Evolutionary conservation across 805 yeast genomes (phyloP).

Genomic region (Wickerhamiella siamensis): DNA sequence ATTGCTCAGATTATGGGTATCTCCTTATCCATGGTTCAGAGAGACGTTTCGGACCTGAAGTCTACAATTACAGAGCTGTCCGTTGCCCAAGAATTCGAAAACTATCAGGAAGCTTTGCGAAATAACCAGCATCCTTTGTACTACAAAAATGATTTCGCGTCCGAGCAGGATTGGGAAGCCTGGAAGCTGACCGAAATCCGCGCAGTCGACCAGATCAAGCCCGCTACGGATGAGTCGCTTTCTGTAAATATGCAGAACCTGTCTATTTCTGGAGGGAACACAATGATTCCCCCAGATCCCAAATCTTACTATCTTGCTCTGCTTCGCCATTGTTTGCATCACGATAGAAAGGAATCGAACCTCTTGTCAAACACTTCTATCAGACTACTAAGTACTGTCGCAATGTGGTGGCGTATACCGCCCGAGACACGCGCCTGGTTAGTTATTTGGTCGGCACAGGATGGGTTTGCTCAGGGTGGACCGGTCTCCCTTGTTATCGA

Average conservation of each 20-base stretch:
- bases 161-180: constrained; percentile 22
- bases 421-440: constrained; percentile 6
- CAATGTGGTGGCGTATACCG: constrained; percentile 43
- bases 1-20: constrained; percentile 37
- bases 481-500: constrained; percentile 2
- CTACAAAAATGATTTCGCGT: constrained; percentile 27
- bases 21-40: constrained; percentile 37
- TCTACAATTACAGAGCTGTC: constrained; percentile 27
- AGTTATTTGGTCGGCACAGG: constrained; percentile 4
- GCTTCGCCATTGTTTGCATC: constrained; percentile 30
- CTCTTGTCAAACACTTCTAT: constrained; percentile 32
- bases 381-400: constrained; percentile 32
- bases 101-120: constrained; percentile 14
- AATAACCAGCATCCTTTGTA: constrained; percentile 24
- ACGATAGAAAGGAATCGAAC: constrained; percentile 15
- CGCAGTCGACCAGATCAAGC: constrained; percentile 15
- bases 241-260: neutral
- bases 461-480: neutral
- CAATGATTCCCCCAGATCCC: constrained; percentile 31
- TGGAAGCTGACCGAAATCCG: constrained; percentile 32
- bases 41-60: constrained; percentile 35
- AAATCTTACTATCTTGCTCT: constrained; percentile 30
- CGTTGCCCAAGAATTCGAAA: constrained; percentile 24
- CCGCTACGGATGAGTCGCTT: neutral
- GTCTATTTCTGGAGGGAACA: constrained; percentile 2